A percentile compares a stretch with the other conserved stretches of the same genome.
phyloP scores from a whole-genome alignment of 2,329 filamentous ascomycete genomes.

The Balansia obtecta region DNA sequence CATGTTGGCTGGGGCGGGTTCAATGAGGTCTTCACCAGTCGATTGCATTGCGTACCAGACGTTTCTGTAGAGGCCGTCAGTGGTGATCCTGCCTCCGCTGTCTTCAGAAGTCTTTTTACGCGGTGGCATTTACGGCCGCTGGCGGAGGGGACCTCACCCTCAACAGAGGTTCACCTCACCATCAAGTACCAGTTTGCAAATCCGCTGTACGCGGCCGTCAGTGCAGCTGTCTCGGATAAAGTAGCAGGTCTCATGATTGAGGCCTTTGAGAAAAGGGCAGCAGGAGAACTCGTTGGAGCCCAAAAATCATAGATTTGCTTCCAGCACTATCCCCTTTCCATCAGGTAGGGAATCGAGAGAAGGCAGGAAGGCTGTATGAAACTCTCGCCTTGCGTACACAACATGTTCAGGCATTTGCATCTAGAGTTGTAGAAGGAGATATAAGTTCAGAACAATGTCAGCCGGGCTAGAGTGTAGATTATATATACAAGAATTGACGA shows the following conservation, averaged over 20 bases:
- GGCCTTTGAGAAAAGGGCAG: slow-evolving; percentile 78
- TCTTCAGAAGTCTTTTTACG: slow-evolving; percentile 59
- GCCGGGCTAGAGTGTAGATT: neutral
- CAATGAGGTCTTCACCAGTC: slow-evolving; percentile 71
- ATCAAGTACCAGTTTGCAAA: slow-evolving; percentile 80
- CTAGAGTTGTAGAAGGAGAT: neutral
- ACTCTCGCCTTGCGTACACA: neutral
- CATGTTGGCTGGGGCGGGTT: slow-evolving; percentile 77
- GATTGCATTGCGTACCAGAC: slow-evolving; percentile 64
- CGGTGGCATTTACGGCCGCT: slow-evolving; percentile 52
- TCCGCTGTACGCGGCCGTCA: slow-evolving; percentile 75
- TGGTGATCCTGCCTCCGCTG: slow-evolving; percentile 36
- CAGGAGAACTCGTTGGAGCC: slow-evolving; percentile 23
- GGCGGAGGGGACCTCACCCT: slow-evolving; percentile 11
- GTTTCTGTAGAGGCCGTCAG: slow-evolving; percentile 66
- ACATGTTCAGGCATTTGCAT: neutral
- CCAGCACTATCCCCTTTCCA: neutral
- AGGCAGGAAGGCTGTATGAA: neutral
- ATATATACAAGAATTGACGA: neutral
- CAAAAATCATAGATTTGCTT: neutral
- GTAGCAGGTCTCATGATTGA: slow-evolving; percentile 82
- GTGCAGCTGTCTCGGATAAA: slow-evolving; percentile 68
- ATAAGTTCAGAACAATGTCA: neutral
- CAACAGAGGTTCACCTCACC: slow-evolving; percentile 60
- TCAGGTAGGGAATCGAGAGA: no score